Conservation (phyloP, 129 eudicot species). For the Chrysanthemum lavandulifolium region DNA sequence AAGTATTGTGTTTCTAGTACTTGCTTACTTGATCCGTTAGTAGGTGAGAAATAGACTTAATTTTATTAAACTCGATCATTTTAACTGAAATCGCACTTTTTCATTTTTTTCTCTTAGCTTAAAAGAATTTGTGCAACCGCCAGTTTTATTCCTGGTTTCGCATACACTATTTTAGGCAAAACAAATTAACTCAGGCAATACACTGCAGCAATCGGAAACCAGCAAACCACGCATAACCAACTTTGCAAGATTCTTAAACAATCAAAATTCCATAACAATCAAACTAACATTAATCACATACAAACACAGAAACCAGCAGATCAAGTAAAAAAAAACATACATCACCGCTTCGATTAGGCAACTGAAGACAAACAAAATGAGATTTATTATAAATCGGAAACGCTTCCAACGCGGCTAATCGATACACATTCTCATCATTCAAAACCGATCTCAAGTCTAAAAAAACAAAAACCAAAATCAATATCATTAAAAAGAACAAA, state of each 20-base stretch:
- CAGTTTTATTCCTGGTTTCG: too few relatives aligned
- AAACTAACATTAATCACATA: neutral
- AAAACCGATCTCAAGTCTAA: conserved; percentile 72
- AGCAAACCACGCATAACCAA: neutral
- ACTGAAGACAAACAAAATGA: conserved; percentile 66
- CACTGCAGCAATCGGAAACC: neutral
- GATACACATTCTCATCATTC: conserved; percentile 67
- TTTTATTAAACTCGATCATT: too few relatives aligned
- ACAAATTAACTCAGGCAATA: neutral
- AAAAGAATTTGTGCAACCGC: too few relatives aligned
- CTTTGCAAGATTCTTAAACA: conserved; percentile 15
- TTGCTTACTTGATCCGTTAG: too few relatives aligned
- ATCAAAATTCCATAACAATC: too few relatives aligned
- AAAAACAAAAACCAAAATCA: neutral
- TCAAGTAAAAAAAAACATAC: conserved; percentile 36
- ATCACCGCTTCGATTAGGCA: conserved; percentile 85
- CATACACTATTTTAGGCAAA: neutral
- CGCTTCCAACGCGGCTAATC: conserved; percentile 74
- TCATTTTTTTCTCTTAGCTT: too few relatives aligned
- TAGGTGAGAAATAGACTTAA: too few relatives aligned
- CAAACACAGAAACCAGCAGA: neutral
- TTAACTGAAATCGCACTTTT: too few relatives aligned
- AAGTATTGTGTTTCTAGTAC: too few relatives aligned
- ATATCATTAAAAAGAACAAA: neutral
- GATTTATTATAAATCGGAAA: conserved; percentile 85